phyloP scores from a whole-genome alignment of 345 rosid genomes.

The Corymbia maculata region DNA sequence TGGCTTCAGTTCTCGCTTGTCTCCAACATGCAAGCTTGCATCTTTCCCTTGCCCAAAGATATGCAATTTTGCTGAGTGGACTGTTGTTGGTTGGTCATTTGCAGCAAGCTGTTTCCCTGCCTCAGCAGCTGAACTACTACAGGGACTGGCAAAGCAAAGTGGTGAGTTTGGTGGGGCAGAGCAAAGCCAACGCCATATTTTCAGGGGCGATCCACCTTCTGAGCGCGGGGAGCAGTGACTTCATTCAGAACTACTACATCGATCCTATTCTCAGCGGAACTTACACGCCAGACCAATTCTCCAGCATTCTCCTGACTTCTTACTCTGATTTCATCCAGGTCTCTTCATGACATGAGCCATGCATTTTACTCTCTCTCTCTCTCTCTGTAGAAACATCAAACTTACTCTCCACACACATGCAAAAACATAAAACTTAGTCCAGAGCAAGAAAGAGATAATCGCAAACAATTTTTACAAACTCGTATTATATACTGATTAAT shows the following conservation, averaged over 20 bases:
- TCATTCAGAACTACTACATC: conserved; percentile 82
- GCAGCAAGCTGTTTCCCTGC: conserved; percentile 58
- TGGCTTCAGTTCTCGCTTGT: background rate
- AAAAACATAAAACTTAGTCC: background rate
- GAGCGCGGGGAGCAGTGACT: conserved; percentile 87
- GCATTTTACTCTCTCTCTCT: background rate
- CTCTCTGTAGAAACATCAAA: background rate
- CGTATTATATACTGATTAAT: background rate
- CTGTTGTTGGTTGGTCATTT: conserved; percentile 6
- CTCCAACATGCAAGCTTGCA: background rate
- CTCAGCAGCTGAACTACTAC: conserved; percentile 72
- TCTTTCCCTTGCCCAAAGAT: background rate
- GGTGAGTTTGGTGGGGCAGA: conserved; percentile 36
- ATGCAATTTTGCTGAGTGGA: background rate
- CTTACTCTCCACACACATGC: background rate
- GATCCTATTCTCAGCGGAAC: conserved; percentile 43
- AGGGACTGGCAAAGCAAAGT: conserved; percentile 56
- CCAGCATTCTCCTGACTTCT: conserved; percentile 53
- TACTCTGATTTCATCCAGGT: conserved; percentile 81
- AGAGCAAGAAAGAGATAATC: background rate
- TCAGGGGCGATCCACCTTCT: conserved; percentile 65
- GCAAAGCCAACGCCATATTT: conserved; percentile 38
- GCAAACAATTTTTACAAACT: background rate
- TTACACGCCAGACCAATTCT: conserved; percentile 50
- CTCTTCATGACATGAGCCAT: background rate